These are phyloP conservation scores for Neonothopanus nambi DNA, from an alignment of 1,284 basidiomycete species.

Conservation along the genomic window DNA sequence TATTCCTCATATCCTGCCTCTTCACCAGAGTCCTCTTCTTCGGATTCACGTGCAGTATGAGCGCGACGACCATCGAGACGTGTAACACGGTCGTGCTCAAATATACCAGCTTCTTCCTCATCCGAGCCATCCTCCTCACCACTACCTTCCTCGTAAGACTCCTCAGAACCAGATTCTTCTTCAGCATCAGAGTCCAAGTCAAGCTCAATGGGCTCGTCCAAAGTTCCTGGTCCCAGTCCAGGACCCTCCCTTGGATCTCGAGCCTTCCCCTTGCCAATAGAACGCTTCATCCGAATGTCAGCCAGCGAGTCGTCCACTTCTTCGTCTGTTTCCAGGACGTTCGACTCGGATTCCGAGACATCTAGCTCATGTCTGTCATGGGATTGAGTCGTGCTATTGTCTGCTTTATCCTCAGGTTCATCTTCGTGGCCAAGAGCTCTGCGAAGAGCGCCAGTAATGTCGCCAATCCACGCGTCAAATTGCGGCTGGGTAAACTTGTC, in stretches of 20 bases:
- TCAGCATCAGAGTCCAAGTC: slow-evolving; percentile 15
- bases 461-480: slow-evolving; percentile 68
- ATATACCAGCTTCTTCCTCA: slow-evolving; percentile 16
- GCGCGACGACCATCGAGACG: neutral
- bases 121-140: slow-evolving; percentile 23
- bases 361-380: neutral
- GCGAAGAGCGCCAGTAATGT: slow-evolving; percentile 55
- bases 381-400: neutral
- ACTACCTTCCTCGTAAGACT: slow-evolving; percentile 22
- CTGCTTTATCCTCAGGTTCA: slow-evolving; percentile 2
- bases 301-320: slow-evolving; percentile 22
- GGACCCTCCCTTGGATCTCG: slow-evolving; percentile 60
- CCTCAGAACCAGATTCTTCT: slow-evolving; percentile 16
- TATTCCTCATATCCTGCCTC: slow-evolving; percentile 22
- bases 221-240: slow-evolving; percentile 42
- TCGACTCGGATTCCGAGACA: slow-evolving; percentile 16
- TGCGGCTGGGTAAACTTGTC: slow-evolving; percentile 66
- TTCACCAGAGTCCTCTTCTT: slow-evolving; percentile 24
- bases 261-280: slow-evolving; percentile 52
- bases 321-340: slow-evolving; percentile 22
- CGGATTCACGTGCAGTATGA: neutral
- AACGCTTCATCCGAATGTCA: neutral
- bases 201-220: slow-evolving; percentile 50
- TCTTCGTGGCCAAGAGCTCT: slow-evolving; percentile 51
- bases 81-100: neutral